Percentiles rank a stretch among this genome's conserved stretches.
These are phyloP conservation scores for Saccharomycopsis selenospora DNA, from an alignment of 805 yeast genomes.

Conservation along the genomic window DNA sequence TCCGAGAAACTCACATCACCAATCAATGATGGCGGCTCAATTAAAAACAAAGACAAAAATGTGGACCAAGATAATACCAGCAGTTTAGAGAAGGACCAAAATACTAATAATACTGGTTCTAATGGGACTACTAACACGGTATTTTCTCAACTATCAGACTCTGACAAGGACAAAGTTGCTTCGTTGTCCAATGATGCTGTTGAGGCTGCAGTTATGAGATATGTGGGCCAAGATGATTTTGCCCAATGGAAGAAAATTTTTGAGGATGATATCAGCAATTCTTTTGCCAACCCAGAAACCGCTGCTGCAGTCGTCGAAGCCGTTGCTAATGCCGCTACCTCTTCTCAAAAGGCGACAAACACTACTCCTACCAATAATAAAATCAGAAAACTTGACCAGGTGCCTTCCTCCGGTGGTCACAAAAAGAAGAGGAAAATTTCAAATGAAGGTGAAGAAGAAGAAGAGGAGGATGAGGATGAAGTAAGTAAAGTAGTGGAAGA, in stretches of 20 bases:
- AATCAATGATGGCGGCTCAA: too few species aligned
- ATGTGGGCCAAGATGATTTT: conserved; percentile 51
- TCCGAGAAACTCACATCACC: too few species aligned
- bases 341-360: neutral
- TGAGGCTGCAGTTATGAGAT: conserved; percentile 71
- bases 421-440: conserved; percentile 14
- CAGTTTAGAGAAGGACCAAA: too few species aligned
- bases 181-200: conserved; percentile 37
- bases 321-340: neutral
- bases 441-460: conserved; percentile 8
- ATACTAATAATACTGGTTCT: too few species aligned
- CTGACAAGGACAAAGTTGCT: neutral
- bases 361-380: neutral
- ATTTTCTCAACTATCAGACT: neutral
- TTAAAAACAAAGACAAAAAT: too few species aligned
- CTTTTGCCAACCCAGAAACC: conserved; percentile 9
- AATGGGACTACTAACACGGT: too few species aligned
- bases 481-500: conserved; percentile 16
- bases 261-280: conserved; percentile 31
- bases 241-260: conserved; percentile 44
- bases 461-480: conserved; percentile 19
- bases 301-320: conserved; percentile 11
- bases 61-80: too few species aligned
- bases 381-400: conserved; percentile 19
- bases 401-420: conserved; percentile 8